These are phyloP conservation scores for Truncatella angustata DNA, from an alignment of 2,329 filamentous ascomycete genomes.

Conservation along the genomic window DNA sequence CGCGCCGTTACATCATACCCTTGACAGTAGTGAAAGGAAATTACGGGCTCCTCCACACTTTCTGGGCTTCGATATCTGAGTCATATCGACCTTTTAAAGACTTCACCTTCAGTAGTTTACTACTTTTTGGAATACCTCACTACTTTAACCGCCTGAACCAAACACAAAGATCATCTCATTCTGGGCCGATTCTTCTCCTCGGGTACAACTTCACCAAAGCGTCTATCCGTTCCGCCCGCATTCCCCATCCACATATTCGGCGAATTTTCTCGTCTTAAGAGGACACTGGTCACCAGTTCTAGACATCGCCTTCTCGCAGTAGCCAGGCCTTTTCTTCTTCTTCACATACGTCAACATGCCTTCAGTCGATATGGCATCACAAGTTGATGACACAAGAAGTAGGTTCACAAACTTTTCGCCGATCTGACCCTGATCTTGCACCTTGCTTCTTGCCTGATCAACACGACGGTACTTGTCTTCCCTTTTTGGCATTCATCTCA, in stretches of 20 bases:
- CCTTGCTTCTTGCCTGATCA: not conserved
- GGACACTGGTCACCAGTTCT: not conserved
- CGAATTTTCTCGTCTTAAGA: not conserved
- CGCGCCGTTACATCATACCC: constrained; percentile 3
- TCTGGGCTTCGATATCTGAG: constrained; percentile 5
- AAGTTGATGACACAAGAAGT: constrained; percentile 38
- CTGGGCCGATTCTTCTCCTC: not conserved
- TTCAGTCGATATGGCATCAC: constrained; percentile 30
- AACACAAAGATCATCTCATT: not conserved
- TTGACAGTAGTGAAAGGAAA: not conserved
- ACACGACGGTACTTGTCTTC: not conserved
- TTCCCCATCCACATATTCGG: not conserved
- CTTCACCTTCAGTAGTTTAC: not conserved
- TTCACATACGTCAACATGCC: constrained; percentile 26
- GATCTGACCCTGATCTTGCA: not conserved
- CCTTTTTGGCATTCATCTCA: no score
- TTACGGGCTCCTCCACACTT: constrained; percentile 3
- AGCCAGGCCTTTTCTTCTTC: constrained; percentile 4
- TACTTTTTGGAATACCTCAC: no score
- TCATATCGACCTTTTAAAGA: not conserved
- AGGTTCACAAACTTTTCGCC: constrained; percentile 16
- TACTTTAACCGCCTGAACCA: not conserved
- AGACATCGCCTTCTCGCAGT: not conserved
- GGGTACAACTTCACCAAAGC: constrained; percentile 6
- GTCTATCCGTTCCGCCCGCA: not conserved